Evolutionary conservation across 805 yeast genomes (phyloP).

Genomic region (Kluyveromyces wickerhamii): DNA sequence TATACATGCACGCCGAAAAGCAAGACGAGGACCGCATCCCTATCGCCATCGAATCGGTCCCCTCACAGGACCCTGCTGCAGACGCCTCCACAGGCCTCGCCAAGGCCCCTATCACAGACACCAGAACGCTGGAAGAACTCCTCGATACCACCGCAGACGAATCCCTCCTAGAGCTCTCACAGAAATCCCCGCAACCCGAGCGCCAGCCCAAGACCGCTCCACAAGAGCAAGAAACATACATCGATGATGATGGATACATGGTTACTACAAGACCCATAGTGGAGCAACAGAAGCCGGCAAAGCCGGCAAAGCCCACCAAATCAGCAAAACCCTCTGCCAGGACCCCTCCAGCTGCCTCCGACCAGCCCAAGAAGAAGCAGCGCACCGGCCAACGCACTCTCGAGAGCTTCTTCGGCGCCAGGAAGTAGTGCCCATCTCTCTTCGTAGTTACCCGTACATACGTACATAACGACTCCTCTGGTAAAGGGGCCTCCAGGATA

Average conservation of each 20-base stretch:
- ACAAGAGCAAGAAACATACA: conserved; percentile 12
- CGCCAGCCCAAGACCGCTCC: background rate
- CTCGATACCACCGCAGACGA: conserved; percentile 29
- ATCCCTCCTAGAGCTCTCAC: conserved; percentile 17
- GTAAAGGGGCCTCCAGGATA: no score
- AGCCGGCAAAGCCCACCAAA: conserved; percentile 8
- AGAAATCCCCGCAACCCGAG: conserved; percentile 5
- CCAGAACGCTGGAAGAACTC: conserved; percentile 21
- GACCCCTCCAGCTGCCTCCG: background rate
- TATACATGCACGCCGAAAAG: conserved; percentile 1
- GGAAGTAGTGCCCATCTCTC: conserved; percentile 3
- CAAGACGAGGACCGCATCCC: background rate
- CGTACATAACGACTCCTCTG: no score
- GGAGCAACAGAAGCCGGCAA: conserved; percentile 9
- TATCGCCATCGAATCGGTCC: background rate
- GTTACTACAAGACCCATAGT: conserved; percentile 21
- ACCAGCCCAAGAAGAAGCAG: conserved; percentile 14
- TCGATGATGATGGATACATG: conserved; percentile 30
- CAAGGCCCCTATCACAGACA: conserved; percentile 2
- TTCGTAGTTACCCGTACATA: no score
- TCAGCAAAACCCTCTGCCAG: background rate
- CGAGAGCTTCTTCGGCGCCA: conserved; percentile 25
- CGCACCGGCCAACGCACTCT: conserved; percentile 21
- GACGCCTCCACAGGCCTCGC: conserved; percentile 3
- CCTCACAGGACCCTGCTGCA: conserved; percentile 5